phyloP scores from a whole-genome alignment of 306 rosid species.

The Corylus avellana region DNA sequence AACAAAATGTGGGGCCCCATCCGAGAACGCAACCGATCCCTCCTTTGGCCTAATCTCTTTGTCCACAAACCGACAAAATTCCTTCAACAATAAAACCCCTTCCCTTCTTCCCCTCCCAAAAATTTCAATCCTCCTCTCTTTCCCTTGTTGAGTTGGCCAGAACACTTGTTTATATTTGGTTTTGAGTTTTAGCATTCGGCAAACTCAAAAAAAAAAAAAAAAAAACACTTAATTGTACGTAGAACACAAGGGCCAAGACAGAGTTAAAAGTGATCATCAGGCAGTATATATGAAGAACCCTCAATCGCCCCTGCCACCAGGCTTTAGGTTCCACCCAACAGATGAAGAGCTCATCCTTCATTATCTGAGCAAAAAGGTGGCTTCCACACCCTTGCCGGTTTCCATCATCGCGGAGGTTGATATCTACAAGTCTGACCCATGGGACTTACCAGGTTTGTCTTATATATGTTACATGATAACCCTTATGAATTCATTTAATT shows the following conservation, averaged over 20 bases:
- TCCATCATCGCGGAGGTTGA: constrained; percentile 64
- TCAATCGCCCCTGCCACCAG: constrained; percentile 46
- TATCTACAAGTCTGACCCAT: constrained; percentile 58
- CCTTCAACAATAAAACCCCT: constrained; percentile 41
- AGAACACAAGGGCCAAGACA: too few relatives aligned
- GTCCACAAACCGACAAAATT: constrained; percentile 48
- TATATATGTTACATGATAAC: neutral
- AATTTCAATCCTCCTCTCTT: constrained; percentile 38
- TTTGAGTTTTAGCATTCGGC: neutral
- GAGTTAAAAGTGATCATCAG: too few relatives aligned
- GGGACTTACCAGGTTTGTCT: constrained; percentile 54
- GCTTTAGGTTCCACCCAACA: constrained; percentile 63
- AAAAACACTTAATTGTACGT: too few relatives aligned
- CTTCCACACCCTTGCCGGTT: constrained; percentile 51
- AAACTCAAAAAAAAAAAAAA: too few relatives aligned
- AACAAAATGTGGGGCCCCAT: constrained; percentile 33
- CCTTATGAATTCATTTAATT: neutral
- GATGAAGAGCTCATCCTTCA: constrained; percentile 60
- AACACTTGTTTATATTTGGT: neutral
- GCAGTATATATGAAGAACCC: constrained; percentile 37
- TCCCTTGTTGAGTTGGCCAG: neutral
- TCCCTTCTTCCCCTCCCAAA: constrained; percentile 36
- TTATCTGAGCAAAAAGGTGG: constrained; percentile 45
- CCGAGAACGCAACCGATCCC: constrained; percentile 34
- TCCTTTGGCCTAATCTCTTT: constrained; percentile 49